A percentile compares a stretch with the other conserved stretches of the same genome.
Evolutionary conservation across 306 rosid species (phyloP).

Genomic region (Heteromeles arbutifolia): DNA sequence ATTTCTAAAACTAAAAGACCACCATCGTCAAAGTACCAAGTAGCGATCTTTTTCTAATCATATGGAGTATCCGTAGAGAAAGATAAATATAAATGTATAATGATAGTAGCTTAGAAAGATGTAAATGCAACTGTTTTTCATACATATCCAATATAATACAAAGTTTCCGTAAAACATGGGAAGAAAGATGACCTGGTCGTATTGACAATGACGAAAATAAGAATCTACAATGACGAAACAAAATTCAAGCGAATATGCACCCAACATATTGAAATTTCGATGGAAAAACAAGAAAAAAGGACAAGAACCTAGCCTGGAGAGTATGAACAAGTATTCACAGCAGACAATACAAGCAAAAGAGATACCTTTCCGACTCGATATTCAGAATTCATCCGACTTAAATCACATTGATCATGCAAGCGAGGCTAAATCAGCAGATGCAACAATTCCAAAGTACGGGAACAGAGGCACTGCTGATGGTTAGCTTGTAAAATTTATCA

Average conservation of each 20-base stretch:
- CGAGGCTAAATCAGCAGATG: background rate
- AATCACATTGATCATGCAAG: background rate
- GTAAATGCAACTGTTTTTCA: slow-evolving; percentile 34
- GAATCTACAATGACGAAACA: background rate
- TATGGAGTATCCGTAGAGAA: slow-evolving; percentile 19
- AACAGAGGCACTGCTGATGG: background rate
- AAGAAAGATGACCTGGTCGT: too few relatives aligned
- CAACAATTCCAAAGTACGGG: background rate
- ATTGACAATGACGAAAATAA: too few relatives aligned
- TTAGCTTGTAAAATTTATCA: background rate
- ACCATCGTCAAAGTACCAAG: slow-evolving; percentile 3
- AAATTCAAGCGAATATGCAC: background rate
- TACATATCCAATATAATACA: slow-evolving; percentile 1
- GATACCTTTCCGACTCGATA: background rate
- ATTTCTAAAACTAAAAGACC: slow-evolving; percentile 45
- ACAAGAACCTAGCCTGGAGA: too few relatives aligned
- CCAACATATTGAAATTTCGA: background rate
- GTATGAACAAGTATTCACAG: too few relatives aligned
- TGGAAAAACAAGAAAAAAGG: background rate
- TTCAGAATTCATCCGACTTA: background rate
- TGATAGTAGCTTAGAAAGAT: slow-evolving; percentile 30
- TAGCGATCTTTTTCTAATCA: slow-evolving; percentile 32
- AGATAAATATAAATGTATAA: slow-evolving; percentile 12
- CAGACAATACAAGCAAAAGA: background rate
- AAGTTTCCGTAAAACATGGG: background rate